Conservation (phyloP, 164 flowering plant genomes). For the Aristolochia contorta region DNA sequence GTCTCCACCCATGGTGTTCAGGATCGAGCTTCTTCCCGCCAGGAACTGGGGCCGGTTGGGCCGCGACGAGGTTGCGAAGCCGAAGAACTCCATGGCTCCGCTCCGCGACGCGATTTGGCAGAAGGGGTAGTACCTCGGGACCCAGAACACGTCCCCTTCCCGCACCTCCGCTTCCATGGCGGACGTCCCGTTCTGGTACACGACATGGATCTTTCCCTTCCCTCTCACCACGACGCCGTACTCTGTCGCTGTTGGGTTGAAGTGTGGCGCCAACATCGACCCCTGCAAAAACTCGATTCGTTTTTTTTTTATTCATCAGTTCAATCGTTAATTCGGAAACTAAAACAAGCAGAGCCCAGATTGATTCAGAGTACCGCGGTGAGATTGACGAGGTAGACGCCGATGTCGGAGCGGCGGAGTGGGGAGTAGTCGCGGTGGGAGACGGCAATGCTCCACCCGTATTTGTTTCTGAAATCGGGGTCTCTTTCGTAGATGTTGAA, state of each 20-base stretch:
- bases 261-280: constrained; percentile 90
- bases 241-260: constrained; percentile 77
- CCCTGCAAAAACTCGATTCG: constrained; percentile 23
- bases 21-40: constrained; percentile 54
- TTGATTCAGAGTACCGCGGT: no score
- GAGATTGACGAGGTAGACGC: constrained; percentile 70
- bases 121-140: constrained; percentile 70
- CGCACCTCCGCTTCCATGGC: constrained; percentile 19
- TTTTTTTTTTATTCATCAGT: no score
- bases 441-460: constrained; percentile 70
- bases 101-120: constrained; percentile 71
- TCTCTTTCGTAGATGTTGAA: constrained; percentile 41
- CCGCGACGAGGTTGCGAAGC: constrained; percentile 51
- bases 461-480: constrained; percentile 50
- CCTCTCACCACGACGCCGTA: constrained; percentile 55
- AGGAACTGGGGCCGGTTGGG: constrained; percentile 66
- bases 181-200: constrained; percentile 28
- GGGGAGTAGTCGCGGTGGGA: constrained; percentile 19
- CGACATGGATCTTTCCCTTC: constrained; percentile 55
- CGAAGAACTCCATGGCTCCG: constrained; percentile 62
- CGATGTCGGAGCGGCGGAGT: constrained; percentile 35
- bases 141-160: constrained; percentile 71
- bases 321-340: no score
- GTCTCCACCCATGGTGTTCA: constrained; percentile 29
- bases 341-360: no score